Conservation (phyloP, 352 stramenopile genomes). For the Phytophthora ohioensis region DNA sequence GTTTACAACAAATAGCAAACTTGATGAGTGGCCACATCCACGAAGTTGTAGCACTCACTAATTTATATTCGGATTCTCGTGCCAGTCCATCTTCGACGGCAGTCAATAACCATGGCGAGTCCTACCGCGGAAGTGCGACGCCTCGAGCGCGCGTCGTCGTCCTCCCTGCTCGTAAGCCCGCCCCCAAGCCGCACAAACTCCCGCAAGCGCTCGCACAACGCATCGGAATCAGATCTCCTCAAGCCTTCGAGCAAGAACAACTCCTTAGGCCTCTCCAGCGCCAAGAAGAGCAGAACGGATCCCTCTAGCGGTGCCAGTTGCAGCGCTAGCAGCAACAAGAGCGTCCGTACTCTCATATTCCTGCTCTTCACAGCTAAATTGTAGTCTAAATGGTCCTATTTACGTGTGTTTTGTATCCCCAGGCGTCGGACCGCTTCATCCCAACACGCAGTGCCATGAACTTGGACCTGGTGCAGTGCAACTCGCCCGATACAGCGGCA, state of each 20-base stretch:
- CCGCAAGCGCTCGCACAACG: slow-evolving; percentile 40
- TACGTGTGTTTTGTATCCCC: slow-evolving; percentile 14
- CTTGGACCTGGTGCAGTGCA: slow-evolving; percentile 81
- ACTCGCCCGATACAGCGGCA: slow-evolving; percentile 62
- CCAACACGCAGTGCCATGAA: slow-evolving; percentile 89
- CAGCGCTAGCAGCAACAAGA: slow-evolving; percentile 37
- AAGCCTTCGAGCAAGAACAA: slow-evolving; percentile 36
- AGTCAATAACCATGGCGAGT: slow-evolving; percentile 35
- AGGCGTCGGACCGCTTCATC: slow-evolving; percentile 84
- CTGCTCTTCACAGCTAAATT: background rate
- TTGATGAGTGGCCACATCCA: background rate
- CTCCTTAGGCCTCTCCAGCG: slow-evolving; percentile 27
- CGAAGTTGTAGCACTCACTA: background rate
- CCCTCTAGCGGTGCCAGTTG: slow-evolving; percentile 16
- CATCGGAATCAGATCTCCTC: slow-evolving; percentile 28
- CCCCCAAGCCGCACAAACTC: slow-evolving; percentile 23
- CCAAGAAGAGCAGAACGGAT: slow-evolving; percentile 48
- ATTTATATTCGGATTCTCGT: background rate
- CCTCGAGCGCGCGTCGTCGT: slow-evolving; percentile 18
- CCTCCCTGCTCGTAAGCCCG: slow-evolving; percentile 23
- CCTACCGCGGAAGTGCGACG: slow-evolving; percentile 26
- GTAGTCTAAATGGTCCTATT: slow-evolving; percentile 21
- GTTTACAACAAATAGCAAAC: slow-evolving; percentile 4
- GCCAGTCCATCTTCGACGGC: slow-evolving; percentile 17
- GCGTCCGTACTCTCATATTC: slow-evolving; percentile 20